Conservation (phyloP, 2,329 filamentous ascomycete species). For the Mycosphaerella sp. region DNA sequence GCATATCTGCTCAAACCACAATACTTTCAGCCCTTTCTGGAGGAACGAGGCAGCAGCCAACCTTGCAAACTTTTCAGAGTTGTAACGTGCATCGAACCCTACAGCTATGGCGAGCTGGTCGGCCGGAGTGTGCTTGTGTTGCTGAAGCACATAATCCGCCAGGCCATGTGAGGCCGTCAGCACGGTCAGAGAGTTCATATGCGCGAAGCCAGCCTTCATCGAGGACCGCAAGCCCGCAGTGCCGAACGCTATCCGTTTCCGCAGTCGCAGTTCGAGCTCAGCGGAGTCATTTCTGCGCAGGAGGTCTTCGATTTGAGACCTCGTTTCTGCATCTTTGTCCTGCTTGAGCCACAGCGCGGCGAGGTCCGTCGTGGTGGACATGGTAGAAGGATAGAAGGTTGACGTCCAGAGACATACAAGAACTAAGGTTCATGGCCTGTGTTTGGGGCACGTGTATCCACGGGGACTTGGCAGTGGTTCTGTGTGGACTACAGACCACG, state of each 20-base stretch:
- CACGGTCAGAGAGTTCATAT: constrained; percentile 37
- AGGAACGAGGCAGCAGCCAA: constrained; percentile 56
- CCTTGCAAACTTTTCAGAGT: constrained; percentile 55
- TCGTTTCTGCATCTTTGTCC: constrained; percentile 50
- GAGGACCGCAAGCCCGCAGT: constrained; percentile 57
- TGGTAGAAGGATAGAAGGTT: not conserved
- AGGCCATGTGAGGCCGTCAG: constrained; percentile 58
- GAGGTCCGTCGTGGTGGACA: constrained; percentile 30
- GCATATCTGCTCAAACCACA: constrained; percentile 51
- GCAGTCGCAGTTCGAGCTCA: constrained; percentile 50
- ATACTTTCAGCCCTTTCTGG: constrained; percentile 53
- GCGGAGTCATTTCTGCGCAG: constrained; percentile 39
- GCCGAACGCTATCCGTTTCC: constrained; percentile 55
- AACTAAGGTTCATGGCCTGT: not conserved
- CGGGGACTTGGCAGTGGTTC: not conserved
- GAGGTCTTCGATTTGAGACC: constrained; percentile 50
- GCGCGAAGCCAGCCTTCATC: constrained; percentile 59
- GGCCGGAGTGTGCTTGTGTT: constrained; percentile 28
- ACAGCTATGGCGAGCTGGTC: constrained; percentile 51
- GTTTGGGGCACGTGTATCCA: not conserved
- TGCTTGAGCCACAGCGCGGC: constrained; percentile 54
- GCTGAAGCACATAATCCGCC: constrained; percentile 52
- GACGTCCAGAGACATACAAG: no score
- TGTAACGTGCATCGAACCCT: constrained; percentile 57
- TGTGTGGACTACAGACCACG: not conserved